Conservation (phyloP, 495 filamentous ascomycete species). For the Haplographium delicatum region DNA sequence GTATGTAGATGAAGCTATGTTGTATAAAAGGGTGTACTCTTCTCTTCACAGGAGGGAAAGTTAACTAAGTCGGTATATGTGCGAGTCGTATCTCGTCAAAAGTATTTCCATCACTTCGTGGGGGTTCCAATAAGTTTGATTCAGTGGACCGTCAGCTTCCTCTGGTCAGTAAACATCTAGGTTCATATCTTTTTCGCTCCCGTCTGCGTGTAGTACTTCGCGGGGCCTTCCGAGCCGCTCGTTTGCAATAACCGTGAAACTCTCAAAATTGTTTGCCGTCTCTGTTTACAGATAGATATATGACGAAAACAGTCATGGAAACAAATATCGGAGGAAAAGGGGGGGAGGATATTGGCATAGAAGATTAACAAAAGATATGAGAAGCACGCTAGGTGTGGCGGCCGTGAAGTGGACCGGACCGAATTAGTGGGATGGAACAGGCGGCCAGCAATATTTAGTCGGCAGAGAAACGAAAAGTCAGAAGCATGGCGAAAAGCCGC, state of each 20-base stretch:
- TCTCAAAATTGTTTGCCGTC: neutral
- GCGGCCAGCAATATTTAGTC: neutral
- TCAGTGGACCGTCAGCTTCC: neutral
- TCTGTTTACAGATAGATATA: too few relatives aligned
- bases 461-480: neutral
- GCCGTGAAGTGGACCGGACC: neutral
- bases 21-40: constrained; percentile 8
- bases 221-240: constrained; percentile 2
- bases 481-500: constrained; percentile 4
- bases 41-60: neutral
- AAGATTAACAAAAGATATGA: neutral
- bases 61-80: constrained; percentile 15
- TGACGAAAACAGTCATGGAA: too few relatives aligned
- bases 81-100: constrained; percentile 4
- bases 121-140: neutral
- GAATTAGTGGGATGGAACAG: constrained; percentile 14
- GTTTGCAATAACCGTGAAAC: neutral
- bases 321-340: neutral
- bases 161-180: neutral
- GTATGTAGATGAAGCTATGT: constrained; percentile 18
- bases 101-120: constrained; percentile 3
- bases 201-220: neutral
- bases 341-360: neutral
- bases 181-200: too few relatives aligned
- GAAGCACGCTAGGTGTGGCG: neutral